Evolutionary conservation across 305 asterid genomes (phyloP).

Genomic region (Striga hermonthica): DNA sequence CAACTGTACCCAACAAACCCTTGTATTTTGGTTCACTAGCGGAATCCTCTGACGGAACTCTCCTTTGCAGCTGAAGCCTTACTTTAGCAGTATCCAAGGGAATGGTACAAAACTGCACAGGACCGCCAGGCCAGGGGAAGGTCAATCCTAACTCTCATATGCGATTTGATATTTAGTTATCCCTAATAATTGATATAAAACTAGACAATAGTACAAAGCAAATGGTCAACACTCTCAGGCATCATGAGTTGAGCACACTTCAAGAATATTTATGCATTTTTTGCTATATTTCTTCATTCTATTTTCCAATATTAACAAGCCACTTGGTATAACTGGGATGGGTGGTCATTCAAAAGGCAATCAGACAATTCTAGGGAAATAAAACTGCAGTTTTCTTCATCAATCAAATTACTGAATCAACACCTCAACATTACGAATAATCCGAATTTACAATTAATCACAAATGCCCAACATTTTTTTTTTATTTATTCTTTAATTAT

Average conservation of each 20-base stretch:
- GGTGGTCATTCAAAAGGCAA: slow-evolving; percentile 15
- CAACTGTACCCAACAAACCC: slow-evolving; percentile 68
- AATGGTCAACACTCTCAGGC: neutral
- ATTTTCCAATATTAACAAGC: slow-evolving; percentile 5
- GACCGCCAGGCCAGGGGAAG: slow-evolving; percentile 25
- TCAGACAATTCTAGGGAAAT: neutral
- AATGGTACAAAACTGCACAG: slow-evolving; percentile 70
- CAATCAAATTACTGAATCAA: slow-evolving; percentile 1
- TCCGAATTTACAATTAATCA: neutral
- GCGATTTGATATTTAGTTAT: slow-evolving; percentile 13
- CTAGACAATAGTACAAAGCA: neutral
- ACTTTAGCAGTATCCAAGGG: slow-evolving; percentile 89
- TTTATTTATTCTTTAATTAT: no score
- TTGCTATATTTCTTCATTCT: slow-evolving; percentile 8
- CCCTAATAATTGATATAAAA: slow-evolving; percentile 14
- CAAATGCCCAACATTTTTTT: neutral
- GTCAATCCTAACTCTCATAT: slow-evolving; percentile 18
- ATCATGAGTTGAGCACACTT: neutral
- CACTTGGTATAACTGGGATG: slow-evolving; percentile 13
- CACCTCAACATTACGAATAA: neutral
- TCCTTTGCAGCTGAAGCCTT: slow-evolving; percentile 87
- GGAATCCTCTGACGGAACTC: slow-evolving; percentile 48
- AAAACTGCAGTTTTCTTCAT: slow-evolving; percentile 8
- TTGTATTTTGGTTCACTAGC: slow-evolving; percentile 54
- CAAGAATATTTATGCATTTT: slow-evolving; percentile 1